Percentiles rank a stretch among this genome's conserved stretches.
Conservation (phyloP, 768 basidiomycete species). For the Pisolithus tinctorius region DNA sequence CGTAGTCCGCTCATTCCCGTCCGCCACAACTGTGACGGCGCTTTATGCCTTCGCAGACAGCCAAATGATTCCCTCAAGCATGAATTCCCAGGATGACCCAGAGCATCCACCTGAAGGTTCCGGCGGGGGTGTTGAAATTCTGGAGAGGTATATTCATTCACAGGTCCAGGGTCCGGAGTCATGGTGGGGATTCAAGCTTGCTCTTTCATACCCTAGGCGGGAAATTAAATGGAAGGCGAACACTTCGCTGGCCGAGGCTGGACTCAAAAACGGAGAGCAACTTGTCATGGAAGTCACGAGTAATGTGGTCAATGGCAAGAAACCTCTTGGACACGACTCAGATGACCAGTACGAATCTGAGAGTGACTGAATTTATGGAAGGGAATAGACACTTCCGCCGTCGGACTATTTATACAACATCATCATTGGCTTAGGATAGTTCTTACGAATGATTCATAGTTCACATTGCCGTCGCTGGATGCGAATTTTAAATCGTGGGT, state of each 20-base stretch:
- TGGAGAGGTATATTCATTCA: slow-evolving; percentile 31
- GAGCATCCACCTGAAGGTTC: slow-evolving; percentile 31
- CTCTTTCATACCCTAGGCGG: slow-evolving; percentile 61
- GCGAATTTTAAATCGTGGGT: slow-evolving; percentile 3
- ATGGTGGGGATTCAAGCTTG: slow-evolving; percentile 74
- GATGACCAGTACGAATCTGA: slow-evolving; percentile 58
- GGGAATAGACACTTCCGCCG: not conserved
- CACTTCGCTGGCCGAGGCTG: slow-evolving; percentile 36
- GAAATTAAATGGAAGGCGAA: slow-evolving; percentile 48
- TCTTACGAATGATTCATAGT: slow-evolving; percentile 95
- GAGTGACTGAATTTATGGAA: slow-evolving; percentile 21
- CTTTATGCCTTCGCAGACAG: slow-evolving; percentile 73
- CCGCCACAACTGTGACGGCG: slow-evolving; percentile 44
- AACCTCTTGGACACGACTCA: slow-evolving; percentile 24
- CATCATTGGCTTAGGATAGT: slow-evolving; percentile 83
- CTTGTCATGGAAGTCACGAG: slow-evolving; percentile 51
- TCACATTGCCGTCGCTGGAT: slow-evolving; percentile 87
- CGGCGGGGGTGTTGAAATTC: slow-evolving; percentile 27
- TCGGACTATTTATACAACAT: not conserved
- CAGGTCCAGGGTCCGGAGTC: slow-evolving; percentile 23
- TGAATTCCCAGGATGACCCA: slow-evolving; percentile 36
- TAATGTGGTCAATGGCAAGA: not conserved
- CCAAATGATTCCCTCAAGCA: slow-evolving; percentile 41
- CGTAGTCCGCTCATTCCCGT: slow-evolving; percentile 49
- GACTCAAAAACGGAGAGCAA: slow-evolving; percentile 53